Evolutionary conservation across 2,329 filamentous ascomycete genomes (phyloP), one percentile per base, ranked within the genome.

Genomic region (Ophidiomyces ophidiicola): DNA sequence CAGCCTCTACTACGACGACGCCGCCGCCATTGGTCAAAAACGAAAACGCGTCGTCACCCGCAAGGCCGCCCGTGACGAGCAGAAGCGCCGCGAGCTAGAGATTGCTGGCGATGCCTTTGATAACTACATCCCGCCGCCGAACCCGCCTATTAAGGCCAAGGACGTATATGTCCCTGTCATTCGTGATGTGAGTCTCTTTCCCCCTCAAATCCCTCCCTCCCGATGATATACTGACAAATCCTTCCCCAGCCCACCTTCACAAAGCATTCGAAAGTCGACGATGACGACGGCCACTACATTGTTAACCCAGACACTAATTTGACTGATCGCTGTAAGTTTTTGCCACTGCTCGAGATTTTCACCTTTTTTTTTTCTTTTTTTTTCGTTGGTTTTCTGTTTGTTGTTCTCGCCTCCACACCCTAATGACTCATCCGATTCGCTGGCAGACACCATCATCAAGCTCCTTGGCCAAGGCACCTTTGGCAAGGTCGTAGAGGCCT

Each of bases 241-340:
- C 41, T 19, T 11, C 21, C 39, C 24, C 46, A 73, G 68, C 67
- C 63, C 44, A 57, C 61, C 3, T 64, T 62, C 47, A 52, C 57
- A 34, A 67, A 69, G 42, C 61, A 76, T 48, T 70, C 78, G 50
- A 90, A 92, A 57, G 80, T 90, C 31, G 90, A 98, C 53, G 90
- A 98, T 49, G 86, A 94, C 32, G 90, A 98, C 52, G 90, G 90
- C 4, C 90, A 98, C 61, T 98, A 94, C 56, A 85, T 96, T 50
- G 87, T 98, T 15, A 78, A 82, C 1, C 82, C 87, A 20, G 84
- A 94, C 50, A 81, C 82, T 7, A 76, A 83, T 44, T 68, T 98
- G 37, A 94, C 90, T 10, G 78, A 90, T 31, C 74, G 85, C 74
- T 98, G 87, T 94, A 71, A 60, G 84, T 73, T 21, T 18, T 15